These are phyloP conservation scores for Suillus americanus DNA, from an alignment of 768 basidiomycete species.

Conservation along the genomic window DNA sequence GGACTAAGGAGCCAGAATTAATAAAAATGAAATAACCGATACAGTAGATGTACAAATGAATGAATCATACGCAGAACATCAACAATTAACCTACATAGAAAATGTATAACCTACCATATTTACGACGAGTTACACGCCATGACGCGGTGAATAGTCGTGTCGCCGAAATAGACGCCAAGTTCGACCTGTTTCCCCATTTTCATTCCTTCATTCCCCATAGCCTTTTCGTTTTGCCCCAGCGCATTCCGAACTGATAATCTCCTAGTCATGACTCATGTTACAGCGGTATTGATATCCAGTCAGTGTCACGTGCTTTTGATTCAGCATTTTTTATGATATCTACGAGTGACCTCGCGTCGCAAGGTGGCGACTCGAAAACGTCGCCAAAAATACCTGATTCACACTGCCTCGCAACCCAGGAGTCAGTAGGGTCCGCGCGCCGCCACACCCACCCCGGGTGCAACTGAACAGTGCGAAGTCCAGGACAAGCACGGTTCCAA, in stretches of 20 bases:
- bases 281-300: background rate
- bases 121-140: background rate
- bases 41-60: background rate
- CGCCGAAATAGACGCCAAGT: background rate
- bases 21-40: background rate
- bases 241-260: background rate
- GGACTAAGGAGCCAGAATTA: too few species aligned
- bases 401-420: background rate
- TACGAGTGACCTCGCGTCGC: background rate
- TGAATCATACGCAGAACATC: background rate
- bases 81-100: too few species aligned
- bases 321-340: background rate
- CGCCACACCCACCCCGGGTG: conserved; percentile 40
- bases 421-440: conserved; percentile 19
- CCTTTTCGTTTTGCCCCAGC: background rate
- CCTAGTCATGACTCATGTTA: background rate
- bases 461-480: conserved; percentile 42
- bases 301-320: background rate
- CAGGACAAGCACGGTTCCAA: conserved; percentile 42
- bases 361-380: background rate
- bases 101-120: background rate
- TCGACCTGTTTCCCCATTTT: background rate
- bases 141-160: too few species aligned
- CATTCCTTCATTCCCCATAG: background rate
- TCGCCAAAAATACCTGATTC: background rate